These are phyloP conservation scores for Penicillium paneum DNA, from an alignment of 2,329 filamentous ascomycete species.

Conservation along the genomic window DNA sequence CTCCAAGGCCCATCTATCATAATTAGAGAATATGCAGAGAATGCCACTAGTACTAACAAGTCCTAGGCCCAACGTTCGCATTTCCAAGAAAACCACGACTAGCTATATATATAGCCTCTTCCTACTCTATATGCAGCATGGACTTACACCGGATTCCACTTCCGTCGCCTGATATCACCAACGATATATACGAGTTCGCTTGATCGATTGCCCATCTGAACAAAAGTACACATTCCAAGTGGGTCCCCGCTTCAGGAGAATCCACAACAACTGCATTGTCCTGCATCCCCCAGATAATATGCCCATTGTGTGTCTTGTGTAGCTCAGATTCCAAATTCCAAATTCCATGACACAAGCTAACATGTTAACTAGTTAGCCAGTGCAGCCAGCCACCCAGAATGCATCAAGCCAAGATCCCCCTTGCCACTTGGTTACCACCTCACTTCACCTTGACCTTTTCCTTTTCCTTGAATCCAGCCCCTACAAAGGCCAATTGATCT, in stretches of 20 bases:
- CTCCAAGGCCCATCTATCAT: not conserved
- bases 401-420: not conserved
- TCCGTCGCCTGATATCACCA: not conserved
- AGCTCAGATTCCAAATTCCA: conserved; percentile 1
- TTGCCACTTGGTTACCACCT: not conserved
- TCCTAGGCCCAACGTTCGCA: not conserved
- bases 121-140: not conserved
- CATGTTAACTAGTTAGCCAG: not conserved
- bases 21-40: not conserved
- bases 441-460: not conserved
- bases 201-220: not conserved
- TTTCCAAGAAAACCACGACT: not conserved
- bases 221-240: not conserved
- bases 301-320: not conserved
- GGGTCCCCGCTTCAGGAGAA: not conserved
- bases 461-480: not conserved
- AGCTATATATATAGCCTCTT: not conserved
- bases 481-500: not conserved
- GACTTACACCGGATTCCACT: not conserved
- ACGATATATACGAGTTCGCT: not conserved
- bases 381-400: conserved; percentile 5
- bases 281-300: not conserved
- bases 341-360: not conserved
- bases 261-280: not conserved
- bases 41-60: not conserved